Evolutionary conservation across 257 asterid species (phyloP), one percentile per base, ranked within the genome.

Genomic region (Lycium ferocissimum): DNA sequence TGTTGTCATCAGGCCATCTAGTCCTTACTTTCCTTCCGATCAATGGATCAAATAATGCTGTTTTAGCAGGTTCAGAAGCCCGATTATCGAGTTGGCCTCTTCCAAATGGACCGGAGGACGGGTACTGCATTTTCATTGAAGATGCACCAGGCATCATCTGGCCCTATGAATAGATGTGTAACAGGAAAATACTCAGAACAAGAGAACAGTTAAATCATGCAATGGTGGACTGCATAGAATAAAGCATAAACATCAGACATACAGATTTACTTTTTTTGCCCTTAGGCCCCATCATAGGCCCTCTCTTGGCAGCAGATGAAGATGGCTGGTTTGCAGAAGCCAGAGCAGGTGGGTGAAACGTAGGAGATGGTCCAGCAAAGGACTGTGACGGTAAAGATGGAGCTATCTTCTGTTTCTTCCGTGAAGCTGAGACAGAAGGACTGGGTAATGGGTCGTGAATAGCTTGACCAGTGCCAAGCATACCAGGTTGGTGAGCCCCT

Each of bases 1-100:
- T 95, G 86, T 96, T 96, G 90, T 96, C 98, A 83, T 95, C 99
- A 80, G 99, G 99, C 99, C 98, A 96, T 86, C 96, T 88, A n/a
- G 97, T 96, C 89, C 94, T 91, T 83, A 96, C 96, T 92, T 84
- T 96, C 91, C 94, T 92, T 83, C 99, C 99, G 56, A 96, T 84
- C 91, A 95, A 87, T 6, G 94, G 84, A 86, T 92, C 91, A 81
- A 83, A 84, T 71, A 93, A 72, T 82, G 88, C 92, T 79, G 93
- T 93, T 84, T 93, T 97, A 43, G 92, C 92, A 63, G 93, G 91
- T 82, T 92, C 96, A 70, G 88, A 79, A 79, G 88, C 89, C 81
- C 94, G 97, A 87, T 92, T 91, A 75, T 90, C 90, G 80, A 93
- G 89, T 85, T 96, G 97, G 72, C 92, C 96, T 90, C 99, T 95